Base-by-base conservation (phyloP, 345 rosid genomes). In the Ailanthus altissimus region DNA sequence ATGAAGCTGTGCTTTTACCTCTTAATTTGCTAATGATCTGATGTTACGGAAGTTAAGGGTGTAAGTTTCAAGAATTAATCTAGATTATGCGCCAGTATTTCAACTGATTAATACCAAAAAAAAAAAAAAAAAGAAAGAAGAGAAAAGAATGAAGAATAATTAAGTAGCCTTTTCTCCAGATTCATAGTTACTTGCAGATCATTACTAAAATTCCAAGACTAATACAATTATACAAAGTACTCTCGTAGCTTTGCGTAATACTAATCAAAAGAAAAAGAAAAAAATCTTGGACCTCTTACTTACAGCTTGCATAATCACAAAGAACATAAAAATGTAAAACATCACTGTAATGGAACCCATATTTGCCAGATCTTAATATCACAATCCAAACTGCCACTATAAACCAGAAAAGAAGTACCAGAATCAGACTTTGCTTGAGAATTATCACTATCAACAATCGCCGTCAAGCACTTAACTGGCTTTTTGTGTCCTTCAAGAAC, bases 381-480 rank as follows among this genome's bases (percentile, higher is more conserved):
- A 68, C 85, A 74, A 70, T 91, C 93, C 86, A 93, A 86, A 78
- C 97, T 85, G 5, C 94, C 97, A 73, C 93, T 89, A 25, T 86
- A 93, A 79, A 93, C 85, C 70, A 83, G 46, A 74, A 77, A 88
- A 71, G 83, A 63, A 53, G 70, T 60, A 43, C 65, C 80, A 0
- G 80, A 65, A 49, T 78, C 79, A 16, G 70, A 75, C 72, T 25
- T 78, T 81, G 73, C 73, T 20, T 43, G 26, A 6, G n/a, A 56
- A 25, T 51, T 53, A 51, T 67, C 74, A 42, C 10, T 8, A 36
- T 78, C 82, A 69, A 78, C 70, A 1, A 74, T 74, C 0, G 83
- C 83, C 0, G 86, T 75, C 88, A 93, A 67, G 73, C 91, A 93
- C 88, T 93, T 93, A 47, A 93, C 86, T n/a, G 94, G 88, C 57